Evolutionary conservation across 345 rosid species (phyloP), one percentile per base, ranked within the genome.

Genomic region (Atalantia buxifolia): DNA sequence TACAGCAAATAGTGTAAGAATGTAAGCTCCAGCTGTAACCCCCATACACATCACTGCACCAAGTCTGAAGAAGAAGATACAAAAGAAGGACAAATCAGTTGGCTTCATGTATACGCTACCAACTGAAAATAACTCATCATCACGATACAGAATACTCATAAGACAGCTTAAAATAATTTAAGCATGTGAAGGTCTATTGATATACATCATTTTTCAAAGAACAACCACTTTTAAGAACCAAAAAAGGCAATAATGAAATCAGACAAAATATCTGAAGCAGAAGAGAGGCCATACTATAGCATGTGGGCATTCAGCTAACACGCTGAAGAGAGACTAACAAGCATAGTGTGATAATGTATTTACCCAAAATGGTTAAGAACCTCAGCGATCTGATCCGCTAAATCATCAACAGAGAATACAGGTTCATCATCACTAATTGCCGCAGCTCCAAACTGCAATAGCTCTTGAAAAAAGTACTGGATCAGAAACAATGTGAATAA

Each of bases 1-100:
- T 85, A 97, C 99, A 71, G 99, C 97, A 84, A 97, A 97, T 45
- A 93, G 78, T 57, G 98, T 90, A 78, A 97, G 91, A 85, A 94
- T 81, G 82, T 97, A 94, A 25, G 99, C 99, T 84, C 99, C 99
- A 38, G 98, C 97, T 61, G 96, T 92, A 78, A 94, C 98, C 72
- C 99, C 99, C 97, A 97, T 87, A 78, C 99, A 97, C 98, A 94
- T 94, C 36, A 97, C 99, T 72, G 93, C 87, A 81, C 94, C 97
- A 72, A 97, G 98, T 81, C 98, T 97, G 81, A 70, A 68, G 48
- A 33, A 7, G 18, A 45, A 45, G 50, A 45, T 27, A 50, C 55
- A 76, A 72, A 81, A 35, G 74, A 25, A 53, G 38, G 7, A 42
- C 7, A 35, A 24, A 21, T 78, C 13, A 84, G 76, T 24, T 61